Percentiles rank a stretch among this genome's conserved stretches.
These are phyloP conservation scores for Aspergillus versicolor DNA, from an alignment of 2,329 filamentous ascomycete genomes.

Conservation along the genomic window DNA sequence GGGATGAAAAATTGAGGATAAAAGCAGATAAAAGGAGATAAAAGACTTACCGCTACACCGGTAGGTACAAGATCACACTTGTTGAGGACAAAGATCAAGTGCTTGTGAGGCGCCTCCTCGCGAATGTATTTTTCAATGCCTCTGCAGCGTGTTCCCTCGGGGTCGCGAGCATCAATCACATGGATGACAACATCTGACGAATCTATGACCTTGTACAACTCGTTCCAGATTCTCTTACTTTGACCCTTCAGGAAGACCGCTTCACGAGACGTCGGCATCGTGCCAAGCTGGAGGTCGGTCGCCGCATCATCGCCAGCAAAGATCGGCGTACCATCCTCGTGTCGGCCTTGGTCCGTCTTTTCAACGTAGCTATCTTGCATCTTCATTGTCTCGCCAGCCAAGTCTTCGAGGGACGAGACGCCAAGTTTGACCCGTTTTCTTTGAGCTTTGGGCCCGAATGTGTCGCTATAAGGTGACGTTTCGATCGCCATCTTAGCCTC, in stretches of 20 bases:
- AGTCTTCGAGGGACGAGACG: conserved; percentile 75
- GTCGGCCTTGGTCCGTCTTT: conserved; percentile 72
- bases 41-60: conserved; percentile 82
- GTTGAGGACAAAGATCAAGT: conserved; percentile 84
- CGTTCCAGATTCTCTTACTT: conserved; percentile 95
- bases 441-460: conserved; percentile 91
- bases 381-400: conserved; percentile 76
- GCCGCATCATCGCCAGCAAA: conserved; percentile 53
- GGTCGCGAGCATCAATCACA: conserved; percentile 85
- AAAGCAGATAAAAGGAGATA: neutral
- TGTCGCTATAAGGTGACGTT: conserved; percentile 78
- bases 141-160: conserved; percentile 82
- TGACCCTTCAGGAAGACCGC: conserved; percentile 94
- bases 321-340: conserved; percentile 70
- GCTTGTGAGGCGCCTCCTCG: conserved; percentile 94
- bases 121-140: conserved; percentile 91
- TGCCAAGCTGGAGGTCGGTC: conserved; percentile 45
- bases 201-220: conserved; percentile 92
- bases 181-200: conserved; percentile 96
- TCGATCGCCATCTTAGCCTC: conserved; percentile 92
- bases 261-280: conserved; percentile 64
- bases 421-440: conserved; percentile 88
- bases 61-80: conserved; percentile 94
- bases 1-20: neutral
- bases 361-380: conserved; percentile 81